Evolutionary conservation across 495 filamentous ascomycete species (phyloP), one percentile per base, ranked within the genome.

Genomic region (Penicillium psychrofluorescens): DNA sequence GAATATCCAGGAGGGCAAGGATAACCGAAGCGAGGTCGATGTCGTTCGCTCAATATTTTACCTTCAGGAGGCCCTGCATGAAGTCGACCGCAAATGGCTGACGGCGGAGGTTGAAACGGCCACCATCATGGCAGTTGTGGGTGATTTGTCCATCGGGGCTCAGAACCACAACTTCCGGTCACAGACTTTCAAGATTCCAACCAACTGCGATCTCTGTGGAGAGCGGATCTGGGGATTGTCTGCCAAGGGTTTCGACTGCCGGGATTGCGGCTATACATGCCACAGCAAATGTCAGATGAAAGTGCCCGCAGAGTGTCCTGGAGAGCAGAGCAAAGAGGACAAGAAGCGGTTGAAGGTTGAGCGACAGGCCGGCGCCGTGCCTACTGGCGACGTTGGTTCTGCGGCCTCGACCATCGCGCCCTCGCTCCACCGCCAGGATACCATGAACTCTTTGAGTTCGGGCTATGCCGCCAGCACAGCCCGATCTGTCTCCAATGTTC

Each of bases 211-310:
- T 56, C 74, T 95, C 5, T 99, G 92, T 50, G 88, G 89, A 5
- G 92, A 99, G 51, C 78, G 91, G 8, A 95, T 97, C 58, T 97
- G 92, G 92, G 92, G 92, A 3, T 59, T 99, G 11, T 89, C 85
- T 2, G 92, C 92, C 16, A 97, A 97, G 65, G 92, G 94, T 2
- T 95, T 94, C 48, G 88, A 89, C 61, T 99, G 92, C 59, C 79
- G 83, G 46, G 90, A 95, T 59, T 99, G 92, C 55, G 94, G 92
- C 7, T 99, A 95, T 64, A 95, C 90, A 2, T 99, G 92, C 54
- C 92, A 99, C 67, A 91, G 81, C 71, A 97, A 99, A 67, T 99
- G 92, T 62, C 87, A 99, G 67, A 87, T 99, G 83, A 99, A 97
- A 60, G 94, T 96, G 1, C 90, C 92, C 0, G 88, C 92, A 4